These are phyloP conservation scores for Cadophora sp. DNA, from an alignment of 2,329 filamentous ascomycete species.

Conservation along the genomic window DNA sequence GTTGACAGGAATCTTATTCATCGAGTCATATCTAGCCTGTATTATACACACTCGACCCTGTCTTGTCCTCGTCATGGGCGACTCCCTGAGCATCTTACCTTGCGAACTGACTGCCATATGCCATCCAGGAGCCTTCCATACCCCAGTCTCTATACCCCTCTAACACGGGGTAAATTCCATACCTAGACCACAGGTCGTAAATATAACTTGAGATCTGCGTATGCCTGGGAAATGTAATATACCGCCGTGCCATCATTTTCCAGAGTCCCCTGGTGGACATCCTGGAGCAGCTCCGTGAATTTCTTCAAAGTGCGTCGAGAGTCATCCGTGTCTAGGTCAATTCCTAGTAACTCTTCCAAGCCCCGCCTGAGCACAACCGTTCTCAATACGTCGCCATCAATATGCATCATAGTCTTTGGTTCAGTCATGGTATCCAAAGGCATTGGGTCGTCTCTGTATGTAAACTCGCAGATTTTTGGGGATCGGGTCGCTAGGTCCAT, in stretches of 20 bases:
- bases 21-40: no score
- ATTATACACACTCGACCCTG: not conserved
- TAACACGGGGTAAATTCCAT: not conserved
- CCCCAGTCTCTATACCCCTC: not conserved
- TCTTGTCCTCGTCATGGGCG: not conserved
- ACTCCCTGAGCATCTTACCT: no score
- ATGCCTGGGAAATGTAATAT: slow-evolving; percentile 57
- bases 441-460: slow-evolving; percentile 41
- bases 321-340: slow-evolving; percentile 24
- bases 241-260: slow-evolving; percentile 37
- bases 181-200: slow-evolving; percentile 56
- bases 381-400: slow-evolving; percentile 71
- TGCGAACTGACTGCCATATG: not conserved
- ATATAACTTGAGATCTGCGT: slow-evolving; percentile 61
- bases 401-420: slow-evolving; percentile 61
- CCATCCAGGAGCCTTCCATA: not conserved
- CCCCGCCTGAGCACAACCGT: slow-evolving; percentile 57
- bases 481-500: slow-evolving; percentile 69
- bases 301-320: slow-evolving; percentile 37
- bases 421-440: slow-evolving; percentile 49
- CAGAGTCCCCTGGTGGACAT: slow-evolving; percentile 55
- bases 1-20: not conserved
- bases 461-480: slow-evolving; percentile 57
- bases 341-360: slow-evolving; percentile 52
- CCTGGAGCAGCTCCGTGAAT: slow-evolving; percentile 58